Base-by-base conservation (phyloP, 2,329 filamentous ascomycete species). In the Penicillium polonicum region DNA sequence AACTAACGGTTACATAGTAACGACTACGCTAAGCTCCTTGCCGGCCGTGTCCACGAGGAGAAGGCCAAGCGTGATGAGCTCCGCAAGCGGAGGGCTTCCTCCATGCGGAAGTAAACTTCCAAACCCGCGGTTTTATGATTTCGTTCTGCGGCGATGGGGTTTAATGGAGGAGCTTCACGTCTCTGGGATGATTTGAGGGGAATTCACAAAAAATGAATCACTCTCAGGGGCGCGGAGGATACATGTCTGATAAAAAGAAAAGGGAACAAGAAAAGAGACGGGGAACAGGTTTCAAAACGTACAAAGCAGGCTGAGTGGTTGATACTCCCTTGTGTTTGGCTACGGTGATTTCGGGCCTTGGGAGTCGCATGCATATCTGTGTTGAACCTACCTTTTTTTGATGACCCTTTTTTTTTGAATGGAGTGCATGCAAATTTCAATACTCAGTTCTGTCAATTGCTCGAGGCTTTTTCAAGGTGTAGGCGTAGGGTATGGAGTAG, bases 1-100 rank as follows among this genome's bases (percentile, higher is more conserved):
- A 50, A 82, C 71, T 61, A 57, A 50, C 58, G 46, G 35, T 27
- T 45, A 53, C 51, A 52, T 72, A 97, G 93, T 64, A 92, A 91
- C 84, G 94, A 99, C 83, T 99, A 99, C 82, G 88, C 92, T 72
- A 88, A 93, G 82, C 82, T 97, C 80, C 87, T 99, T 66, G 91
- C 94, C 84, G 95, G 94, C 90, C 94, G 94, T 83, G 91, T 97
- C 75, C 84, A 87, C 77, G 94, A 99, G 85, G 90, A 92, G 84
- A 96, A 97, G 87, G 84, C 89, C 78, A 88, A 89, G 82, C 93
- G 94, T 85, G 88, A 88, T 73, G 93, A 97, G 83, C 83, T 89
- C 80, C 91, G 92, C 85, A 97, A 97, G 92, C 88, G 94, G 79
- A 88, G 94, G 79, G 93, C 93, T 73, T 95, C 90, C 79, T 97